A percentile compares a stretch with the other conserved stretches of the same genome.
Evolutionary conservation across 108 stramenopile species (phyloP).

Genomic region (Nannochloropsis gaditana): DNA sequence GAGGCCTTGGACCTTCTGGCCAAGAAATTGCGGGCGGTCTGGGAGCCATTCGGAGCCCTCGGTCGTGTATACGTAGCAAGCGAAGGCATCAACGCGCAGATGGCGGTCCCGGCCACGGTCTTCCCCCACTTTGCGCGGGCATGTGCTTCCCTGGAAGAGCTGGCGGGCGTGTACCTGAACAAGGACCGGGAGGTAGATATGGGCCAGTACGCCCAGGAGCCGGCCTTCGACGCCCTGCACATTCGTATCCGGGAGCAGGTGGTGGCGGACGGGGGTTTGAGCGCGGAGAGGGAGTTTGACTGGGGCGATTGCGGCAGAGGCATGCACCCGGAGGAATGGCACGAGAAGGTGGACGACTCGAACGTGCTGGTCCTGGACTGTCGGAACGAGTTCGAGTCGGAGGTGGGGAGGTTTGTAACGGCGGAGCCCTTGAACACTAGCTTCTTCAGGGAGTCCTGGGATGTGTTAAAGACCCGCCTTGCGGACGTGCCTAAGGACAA

Average conservation of each 20-base stretch:
- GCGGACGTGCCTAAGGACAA: slow-evolving; percentile 71
- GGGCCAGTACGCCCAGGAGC: slow-evolving; percentile 46
- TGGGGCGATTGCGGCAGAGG: slow-evolving; percentile 80
- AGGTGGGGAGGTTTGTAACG: slow-evolving; percentile 78
- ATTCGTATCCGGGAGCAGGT: slow-evolving; percentile 76
- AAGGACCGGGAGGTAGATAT: slow-evolving; percentile 41
- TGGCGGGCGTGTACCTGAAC: slow-evolving; percentile 34
- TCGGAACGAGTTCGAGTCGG: slow-evolving; percentile 77
- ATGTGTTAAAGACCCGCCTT: slow-evolving; percentile 66
- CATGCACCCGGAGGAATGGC: slow-evolving; percentile 88
- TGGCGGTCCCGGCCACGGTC: slow-evolving; percentile 67
- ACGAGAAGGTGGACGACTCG: slow-evolving; percentile 60
- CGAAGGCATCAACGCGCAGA: slow-evolving; percentile 96
- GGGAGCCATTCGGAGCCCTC: slow-evolving; percentile 76
- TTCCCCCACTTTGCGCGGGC: slow-evolving; percentile 29
- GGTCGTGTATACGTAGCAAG: slow-evolving; percentile 86
- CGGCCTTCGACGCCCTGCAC: slow-evolving; percentile 80
- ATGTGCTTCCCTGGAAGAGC: neutral
- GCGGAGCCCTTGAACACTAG: slow-evolving; percentile 79
- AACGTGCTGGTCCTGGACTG: slow-evolving; percentile 50
- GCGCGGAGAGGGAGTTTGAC: slow-evolving; percentile 57
- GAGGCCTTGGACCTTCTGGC: neutral
- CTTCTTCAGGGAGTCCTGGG: slow-evolving; percentile 84
- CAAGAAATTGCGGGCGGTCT: slow-evolving; percentile 38
- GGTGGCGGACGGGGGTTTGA: slow-evolving; percentile 88